A percentile compares a stretch with the other conserved stretches of the same genome.
phyloP scores from a whole-genome alignment of 78 protist genomes.

The Speleostelium caveatum region DNA sequence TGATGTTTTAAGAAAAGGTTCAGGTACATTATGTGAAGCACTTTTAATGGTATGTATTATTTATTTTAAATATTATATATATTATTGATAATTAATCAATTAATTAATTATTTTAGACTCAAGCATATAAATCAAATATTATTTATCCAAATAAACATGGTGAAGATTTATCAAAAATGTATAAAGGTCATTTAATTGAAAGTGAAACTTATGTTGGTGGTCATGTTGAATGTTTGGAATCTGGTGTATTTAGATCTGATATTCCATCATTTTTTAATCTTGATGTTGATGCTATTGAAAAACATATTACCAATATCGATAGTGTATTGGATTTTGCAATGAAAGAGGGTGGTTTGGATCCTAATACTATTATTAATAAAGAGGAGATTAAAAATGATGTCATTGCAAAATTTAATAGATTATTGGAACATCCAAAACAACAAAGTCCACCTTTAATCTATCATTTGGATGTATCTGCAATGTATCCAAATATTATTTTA shows the following conservation, averaged over 20 bases:
- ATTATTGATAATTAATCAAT: conserved; percentile 18
- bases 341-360: conserved; percentile 40
- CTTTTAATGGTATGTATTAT: too few relatives aligned
- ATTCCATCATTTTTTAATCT: conserved; percentile 84
- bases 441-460: conserved; percentile 94
- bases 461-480: conserved; percentile 99
- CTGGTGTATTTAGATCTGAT: conserved; percentile 97
- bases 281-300: conserved; percentile 65
- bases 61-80: conserved; percentile 28
- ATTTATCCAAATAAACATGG: conserved; percentile 97
- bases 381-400: conserved; percentile 84
- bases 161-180: conserved; percentile 23
- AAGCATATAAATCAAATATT: conserved; percentile 89
- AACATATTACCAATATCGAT: conserved; percentile 81
- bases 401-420: conserved; percentile 35
- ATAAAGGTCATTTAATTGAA: conserved; percentile 95
- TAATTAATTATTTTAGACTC: too few relatives aligned
- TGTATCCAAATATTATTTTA: conserved; percentile 99
- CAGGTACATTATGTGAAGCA: conserved; percentile 99
- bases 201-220: conserved; percentile 99
- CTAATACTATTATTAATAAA: conserved; percentile 65
- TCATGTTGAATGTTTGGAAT: conserved; percentile 97
- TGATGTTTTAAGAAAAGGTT: conserved; percentile 98
- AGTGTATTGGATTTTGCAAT: conserved; percentile 77
- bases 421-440: conserved; percentile 86